Percentiles rank a stretch among this genome's conserved stretches.
Evolutionary conservation across 164 flowering plant genomes (phyloP).

Genomic region (Piper longum): DNA sequence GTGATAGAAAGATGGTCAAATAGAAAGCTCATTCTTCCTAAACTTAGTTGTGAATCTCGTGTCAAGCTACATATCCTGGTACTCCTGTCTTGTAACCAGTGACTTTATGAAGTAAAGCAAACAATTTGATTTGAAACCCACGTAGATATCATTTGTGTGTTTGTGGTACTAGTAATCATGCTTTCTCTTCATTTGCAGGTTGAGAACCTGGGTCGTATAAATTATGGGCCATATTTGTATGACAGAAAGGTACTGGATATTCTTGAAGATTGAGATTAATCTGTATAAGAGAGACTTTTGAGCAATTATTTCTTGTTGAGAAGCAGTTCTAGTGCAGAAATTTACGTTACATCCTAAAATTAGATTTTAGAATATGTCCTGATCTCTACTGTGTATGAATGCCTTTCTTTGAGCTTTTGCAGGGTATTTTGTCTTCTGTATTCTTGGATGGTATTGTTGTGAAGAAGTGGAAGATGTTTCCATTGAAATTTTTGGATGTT

Average conservation of each 20-base stretch:
- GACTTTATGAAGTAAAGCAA: neutral
- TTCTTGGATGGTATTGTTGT: slow-evolving; percentile 37
- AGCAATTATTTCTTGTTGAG: neutral
- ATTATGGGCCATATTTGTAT: slow-evolving; percentile 67
- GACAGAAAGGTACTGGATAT: slow-evolving; percentile 59
- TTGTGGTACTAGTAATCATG: neutral
- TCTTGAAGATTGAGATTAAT: neutral
- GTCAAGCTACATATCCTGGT: slow-evolving; percentile 62
- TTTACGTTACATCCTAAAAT: too few relatives aligned
- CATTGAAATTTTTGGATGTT: slow-evolving; percentile 43
- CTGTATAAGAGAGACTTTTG: neutral
- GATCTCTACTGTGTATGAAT: neutral
- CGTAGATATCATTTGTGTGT: neutral
- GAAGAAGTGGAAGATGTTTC: slow-evolving; percentile 59
- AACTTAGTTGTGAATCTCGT: slow-evolving; percentile 37
- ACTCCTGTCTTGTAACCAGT: neutral
- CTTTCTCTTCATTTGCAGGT: slow-evolving; percentile 32
- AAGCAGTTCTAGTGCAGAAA: neutral
- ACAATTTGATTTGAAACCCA: neutral
- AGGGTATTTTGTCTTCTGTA: slow-evolving; percentile 86
- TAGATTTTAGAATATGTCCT: neutral
- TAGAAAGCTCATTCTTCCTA: slow-evolving; percentile 37
- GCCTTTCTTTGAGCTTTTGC: slow-evolving; percentile 1
- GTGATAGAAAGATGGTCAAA: slow-evolving; percentile 69
- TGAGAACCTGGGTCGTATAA: slow-evolving; percentile 93